Evolutionary conservation across 1,284 basidiomycete species (phyloP), one percentile per base, ranked within the genome.

Genomic region (Anthracocystis panici-leucophaei): DNA sequence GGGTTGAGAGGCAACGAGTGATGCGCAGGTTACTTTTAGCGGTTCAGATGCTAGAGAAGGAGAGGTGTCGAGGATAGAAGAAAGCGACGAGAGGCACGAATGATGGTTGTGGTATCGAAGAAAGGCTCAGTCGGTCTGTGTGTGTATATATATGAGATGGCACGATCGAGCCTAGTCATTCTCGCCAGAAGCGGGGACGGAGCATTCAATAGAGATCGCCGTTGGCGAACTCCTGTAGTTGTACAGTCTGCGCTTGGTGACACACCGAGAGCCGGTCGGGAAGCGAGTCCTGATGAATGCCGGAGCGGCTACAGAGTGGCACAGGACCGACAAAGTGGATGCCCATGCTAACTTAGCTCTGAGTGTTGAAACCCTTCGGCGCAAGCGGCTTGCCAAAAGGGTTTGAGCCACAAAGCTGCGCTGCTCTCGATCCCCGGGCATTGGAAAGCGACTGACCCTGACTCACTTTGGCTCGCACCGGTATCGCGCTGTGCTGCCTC

Each of bases 341-440:
- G 33, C 33, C 12, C 12, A 38, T 38, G 35, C 35, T 38, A 4
- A 12, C 20, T 44, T 20, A 53, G 25, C 50, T 27, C 23, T 25
- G 35, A 21, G 35, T 59, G 68, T 71, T 71, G 68, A 71, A 71
- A 71, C 44, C 51, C 46, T 21, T 55, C 68, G 68, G 68, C 48
- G 53, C 60, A 69, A 69, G 66, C 66, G 66, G 66, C 52, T 52
- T 63, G 58, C 35, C n/a, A 7, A 27, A 11, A n/a, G 18, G 23
- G 27, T 29, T 18, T 21, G 55, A 45, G 52, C 58, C 27, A 27
- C 27, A 27, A 27, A 27, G 27, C 27, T 27, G 27, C 27, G 27
- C 27, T 27, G 27, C 50, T 45, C 68, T 65, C 68, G 68, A 71
- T 65, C 68, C 68, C 68, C 58, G n/a, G n/a, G 62, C 68, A 65